A percentile compares a stretch with the other conserved stretches of the same genome.
phyloP scores from a whole-genome alignment of 495 filamentous ascomycete species.

The Aspergillus indologenus region DNA sequence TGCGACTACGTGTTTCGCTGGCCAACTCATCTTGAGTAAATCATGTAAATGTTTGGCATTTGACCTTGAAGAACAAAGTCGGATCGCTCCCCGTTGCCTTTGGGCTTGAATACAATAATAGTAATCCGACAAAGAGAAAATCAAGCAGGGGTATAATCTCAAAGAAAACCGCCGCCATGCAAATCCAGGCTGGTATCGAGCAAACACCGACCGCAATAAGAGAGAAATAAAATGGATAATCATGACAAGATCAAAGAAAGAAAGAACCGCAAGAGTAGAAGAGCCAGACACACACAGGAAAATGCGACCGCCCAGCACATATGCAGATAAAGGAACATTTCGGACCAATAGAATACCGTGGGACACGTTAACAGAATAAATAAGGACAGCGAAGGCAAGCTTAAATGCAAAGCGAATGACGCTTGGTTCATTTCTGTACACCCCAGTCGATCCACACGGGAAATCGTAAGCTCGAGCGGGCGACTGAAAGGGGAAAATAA shows the following conservation, averaged over 20 bases:
- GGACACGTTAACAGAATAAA: constrained; percentile 17
- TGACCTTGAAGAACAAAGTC: no score
- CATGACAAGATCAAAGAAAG: constrained; percentile 17
- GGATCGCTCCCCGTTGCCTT: constrained; percentile 3
- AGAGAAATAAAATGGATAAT: constrained; percentile 10
- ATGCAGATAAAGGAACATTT: constrained; percentile 22
- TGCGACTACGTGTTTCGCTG: constrained; percentile 16
- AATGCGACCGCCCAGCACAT: constrained; percentile 14
- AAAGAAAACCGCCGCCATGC: neutral
- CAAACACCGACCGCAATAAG: constrained; percentile 27
- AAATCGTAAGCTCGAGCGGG: constrained; percentile 12
- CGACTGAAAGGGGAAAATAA: constrained; percentile 23
- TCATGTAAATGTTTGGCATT: neutral
- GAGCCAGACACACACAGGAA: constrained; percentile 25
- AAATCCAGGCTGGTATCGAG: constrained; percentile 10
- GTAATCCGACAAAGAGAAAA: constrained; percentile 19
- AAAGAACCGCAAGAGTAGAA: constrained; percentile 16
- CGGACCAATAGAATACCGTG: constrained; percentile 14
- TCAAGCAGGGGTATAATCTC: constrained; percentile 11
- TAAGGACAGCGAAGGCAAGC: constrained; percentile 1
- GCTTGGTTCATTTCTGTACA: constrained; percentile 6
- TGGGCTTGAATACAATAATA: constrained; percentile 35
- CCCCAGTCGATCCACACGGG: constrained; percentile 5
- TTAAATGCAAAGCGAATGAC: constrained; percentile 15
- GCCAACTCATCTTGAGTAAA: neutral